A percentile compares a stretch with the other conserved stretches of the same genome.
Conservation (phyloP, 2,329 filamentous ascomycete genomes). For the Aspergillus sp. region DNA sequence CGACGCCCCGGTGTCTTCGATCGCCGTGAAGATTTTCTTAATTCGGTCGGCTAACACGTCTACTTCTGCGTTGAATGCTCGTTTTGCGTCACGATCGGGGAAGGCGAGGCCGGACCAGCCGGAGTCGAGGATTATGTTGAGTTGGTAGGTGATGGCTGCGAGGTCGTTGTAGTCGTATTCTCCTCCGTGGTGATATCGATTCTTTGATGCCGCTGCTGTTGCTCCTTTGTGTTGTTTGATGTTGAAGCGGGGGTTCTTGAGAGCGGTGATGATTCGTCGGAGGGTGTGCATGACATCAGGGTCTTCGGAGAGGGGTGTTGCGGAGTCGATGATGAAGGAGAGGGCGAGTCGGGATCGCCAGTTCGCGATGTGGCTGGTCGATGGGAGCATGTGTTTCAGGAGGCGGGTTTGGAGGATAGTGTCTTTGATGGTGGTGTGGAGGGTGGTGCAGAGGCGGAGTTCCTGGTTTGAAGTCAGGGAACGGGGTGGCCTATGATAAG, state of each 20-base stretch:
- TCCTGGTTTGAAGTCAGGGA: slow-evolving; percentile 24
- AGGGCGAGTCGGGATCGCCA: slow-evolving; percentile 42
- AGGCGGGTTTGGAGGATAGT: slow-evolving; percentile 40
- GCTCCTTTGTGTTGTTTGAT: slow-evolving; percentile 24
- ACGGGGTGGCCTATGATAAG: neutral
- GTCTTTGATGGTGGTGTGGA: slow-evolving; percentile 38
- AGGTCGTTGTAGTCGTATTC: slow-evolving; percentile 65
- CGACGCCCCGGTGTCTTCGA: slow-evolving; percentile 72
- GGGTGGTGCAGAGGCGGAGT: slow-evolving; percentile 24
- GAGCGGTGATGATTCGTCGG: slow-evolving; percentile 27
- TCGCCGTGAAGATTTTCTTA: slow-evolving; percentile 57
- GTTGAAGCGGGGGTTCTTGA: slow-evolving; percentile 34
- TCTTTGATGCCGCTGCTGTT: slow-evolving; percentile 6
- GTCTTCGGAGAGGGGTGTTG: slow-evolving; percentile 26
- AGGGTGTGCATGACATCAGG: slow-evolving; percentile 29
- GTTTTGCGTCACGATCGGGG: slow-evolving; percentile 33
- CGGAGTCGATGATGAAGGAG: slow-evolving; percentile 34
- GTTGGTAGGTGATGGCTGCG: slow-evolving; percentile 62
- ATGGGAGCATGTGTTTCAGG: slow-evolving; percentile 41
- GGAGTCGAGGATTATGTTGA: slow-evolving; percentile 74
- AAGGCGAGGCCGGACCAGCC: slow-evolving; percentile 44
- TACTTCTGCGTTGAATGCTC: slow-evolving; percentile 67
- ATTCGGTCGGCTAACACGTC: slow-evolving; percentile 65
- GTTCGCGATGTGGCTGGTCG: slow-evolving; percentile 35
- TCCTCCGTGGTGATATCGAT: neutral